Evolutionary conservation across 257 asterid genomes (phyloP), one percentile per base, ranked within the genome.

Genomic region (Solanum megistacrolobum): DNA sequence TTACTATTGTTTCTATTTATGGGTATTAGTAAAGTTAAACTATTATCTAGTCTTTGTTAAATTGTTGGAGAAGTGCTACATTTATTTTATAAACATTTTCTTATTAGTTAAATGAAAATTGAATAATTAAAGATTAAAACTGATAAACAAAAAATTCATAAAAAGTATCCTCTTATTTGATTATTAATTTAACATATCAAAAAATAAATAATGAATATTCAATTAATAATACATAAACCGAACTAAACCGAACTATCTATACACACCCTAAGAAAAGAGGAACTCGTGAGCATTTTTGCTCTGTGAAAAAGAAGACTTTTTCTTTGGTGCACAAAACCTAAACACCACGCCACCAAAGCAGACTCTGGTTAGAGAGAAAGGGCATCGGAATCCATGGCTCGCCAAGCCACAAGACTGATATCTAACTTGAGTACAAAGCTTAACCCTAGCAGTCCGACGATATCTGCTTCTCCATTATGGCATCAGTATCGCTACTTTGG

Each of bases 401-500:
- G 97, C 60, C 98, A 92, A 92, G 94, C 97, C 76, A 88, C 92
- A 62, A 91, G 91, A 88, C 92, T 95, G 90, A 88, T 95, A 89
- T 92, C 93, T 88, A 89, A 90, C 89, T 88, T 93, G 87, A 91
- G 96, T 39, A 83, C 93, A 87, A 95, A 94, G 92, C 89, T 94
- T 13, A 85, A 72, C 25, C 82, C 87, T 86, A 71, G n/a, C 3
- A 25, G 23, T 76, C 60, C 83, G 12, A 76, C 34, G 79, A 58
- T 86, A 66, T 74, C 82, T 35, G 82, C 82, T 74, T 84, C 87
- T 84, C 90, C 88, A 85, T 88, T 86, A 74, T 88, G 85, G 68
- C 94, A 92, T 78, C 98, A 95, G 79, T 89, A 85, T 86, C 98
- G 98, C 84, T 92, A 92, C 91, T 94, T 93, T 85, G 98, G 95